Evolutionary conservation across 2,329 filamentous ascomycete species (phyloP).

Genomic region (Sporothrix pallida): DNA sequence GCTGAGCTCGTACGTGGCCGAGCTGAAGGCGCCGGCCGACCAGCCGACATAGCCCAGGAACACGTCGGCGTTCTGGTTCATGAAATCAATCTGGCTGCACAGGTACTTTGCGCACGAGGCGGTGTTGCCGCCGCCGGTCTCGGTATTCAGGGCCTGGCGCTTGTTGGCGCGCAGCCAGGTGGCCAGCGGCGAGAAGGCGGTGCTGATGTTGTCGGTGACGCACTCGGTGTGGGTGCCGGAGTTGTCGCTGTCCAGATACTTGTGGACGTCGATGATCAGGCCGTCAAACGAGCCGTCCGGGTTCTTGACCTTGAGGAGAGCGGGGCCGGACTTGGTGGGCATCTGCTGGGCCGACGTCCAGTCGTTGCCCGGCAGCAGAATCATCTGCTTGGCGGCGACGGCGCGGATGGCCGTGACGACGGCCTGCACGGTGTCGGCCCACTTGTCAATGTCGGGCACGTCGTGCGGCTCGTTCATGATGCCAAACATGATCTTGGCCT

Average conservation of each 20-base stretch:
- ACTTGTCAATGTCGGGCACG: conserved; percentile 56
- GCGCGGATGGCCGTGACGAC: conserved; percentile 71
- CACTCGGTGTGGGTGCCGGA: conserved; percentile 60
- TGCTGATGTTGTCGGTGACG: conserved; percentile 53
- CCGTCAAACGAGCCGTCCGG: conserved; percentile 61
- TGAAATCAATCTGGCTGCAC: conserved; percentile 44
- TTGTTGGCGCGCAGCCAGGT: conserved; percentile 45
- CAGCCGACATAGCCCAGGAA: conserved; percentile 43
- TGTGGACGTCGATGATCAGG: conserved; percentile 61
- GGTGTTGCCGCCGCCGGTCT: conserved; percentile 50
- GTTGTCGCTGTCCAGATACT: conserved; percentile 64
- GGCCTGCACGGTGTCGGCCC: conserved; percentile 66
- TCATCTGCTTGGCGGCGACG: conserved; percentile 63
- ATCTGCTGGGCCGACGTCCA: conserved; percentile 54
- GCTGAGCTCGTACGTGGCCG: conserved; percentile 40
- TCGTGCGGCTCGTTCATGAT: conserved; percentile 74
- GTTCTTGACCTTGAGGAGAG: conserved; percentile 61
- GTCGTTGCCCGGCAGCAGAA: conserved; percentile 65
- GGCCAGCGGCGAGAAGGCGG: conserved; percentile 49
- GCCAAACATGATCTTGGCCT: conserved; percentile 64
- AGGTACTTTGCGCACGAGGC: conserved; percentile 44
- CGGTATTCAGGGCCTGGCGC: conserved; percentile 46
- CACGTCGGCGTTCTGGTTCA: conserved; percentile 45
- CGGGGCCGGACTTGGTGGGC: conserved; percentile 38
- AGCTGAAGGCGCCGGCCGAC: conserved; percentile 41